phyloP scores from a whole-genome alignment of 805 yeast species.

The Candida caryicola region DNA sequence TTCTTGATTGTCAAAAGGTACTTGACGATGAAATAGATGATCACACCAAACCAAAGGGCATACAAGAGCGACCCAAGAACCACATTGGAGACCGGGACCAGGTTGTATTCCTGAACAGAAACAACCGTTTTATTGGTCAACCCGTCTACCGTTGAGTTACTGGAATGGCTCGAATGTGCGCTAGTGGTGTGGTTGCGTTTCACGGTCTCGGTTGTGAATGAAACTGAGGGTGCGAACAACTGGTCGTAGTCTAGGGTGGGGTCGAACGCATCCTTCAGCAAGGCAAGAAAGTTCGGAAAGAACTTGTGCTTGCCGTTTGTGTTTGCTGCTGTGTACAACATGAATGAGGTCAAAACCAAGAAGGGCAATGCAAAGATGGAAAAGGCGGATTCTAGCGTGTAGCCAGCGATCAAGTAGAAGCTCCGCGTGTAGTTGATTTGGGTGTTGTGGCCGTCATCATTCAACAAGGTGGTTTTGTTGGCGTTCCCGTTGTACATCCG shows the following conservation, averaged over 20 bases:
- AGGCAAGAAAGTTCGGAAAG: conserved; percentile 11
- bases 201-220: neutral
- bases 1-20: conserved; percentile 24
- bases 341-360: conserved; percentile 36
- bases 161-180: neutral
- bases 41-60: conserved; percentile 20
- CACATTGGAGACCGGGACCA: conserved; percentile 12
- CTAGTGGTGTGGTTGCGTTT: conserved; percentile 1
- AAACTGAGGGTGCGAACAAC: conserved; percentile 14
- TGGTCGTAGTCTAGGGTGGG: conserved; percentile 23
- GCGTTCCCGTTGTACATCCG: conserved; percentile 3
- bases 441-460: conserved; percentile 5
- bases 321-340: conserved; percentile 24
- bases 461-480: conserved; percentile 2
- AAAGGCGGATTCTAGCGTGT: conserved; percentile 29
- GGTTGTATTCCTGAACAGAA: neutral
- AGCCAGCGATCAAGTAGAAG: conserved; percentile 30
- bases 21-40: conserved; percentile 21
- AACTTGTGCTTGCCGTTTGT: conserved; percentile 11
- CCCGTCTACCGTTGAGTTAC: neutral
- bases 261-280: conserved; percentile 24
- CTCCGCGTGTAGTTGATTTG: conserved; percentile 18
- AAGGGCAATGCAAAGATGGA: conserved; percentile 42
- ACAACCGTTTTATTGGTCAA: neutral
- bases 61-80: conserved; percentile 32